phyloP scores from a whole-genome alignment of 139 green algal genomes.

The Axilococcus clingmanii region DNA sequence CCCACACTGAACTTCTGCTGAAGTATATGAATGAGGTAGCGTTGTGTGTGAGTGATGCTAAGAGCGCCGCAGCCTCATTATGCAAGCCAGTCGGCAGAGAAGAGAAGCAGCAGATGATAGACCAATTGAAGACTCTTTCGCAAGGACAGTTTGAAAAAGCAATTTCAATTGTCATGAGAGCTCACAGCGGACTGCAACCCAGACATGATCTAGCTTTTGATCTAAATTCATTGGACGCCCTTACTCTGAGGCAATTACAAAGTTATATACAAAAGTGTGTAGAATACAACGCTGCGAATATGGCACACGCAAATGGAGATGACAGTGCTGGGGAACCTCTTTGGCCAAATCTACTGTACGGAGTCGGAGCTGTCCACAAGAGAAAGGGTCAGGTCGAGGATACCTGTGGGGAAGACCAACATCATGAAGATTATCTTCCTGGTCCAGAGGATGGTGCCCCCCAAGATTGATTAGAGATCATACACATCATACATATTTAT shows the following conservation, averaged over 20 bases:
- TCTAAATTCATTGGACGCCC: constrained; percentile 36
- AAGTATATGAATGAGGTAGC: constrained; percentile 33
- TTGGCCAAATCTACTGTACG: no score
- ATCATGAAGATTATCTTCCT: no score
- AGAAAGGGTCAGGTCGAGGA: no score
- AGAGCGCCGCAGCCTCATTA: constrained; percentile 29
- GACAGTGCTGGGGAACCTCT: no score
- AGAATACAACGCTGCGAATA: no score
- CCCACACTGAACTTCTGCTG: constrained; percentile 17
- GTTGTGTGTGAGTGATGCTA: constrained; percentile 26
- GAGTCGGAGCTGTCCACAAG: no score
- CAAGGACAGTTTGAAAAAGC: constrained; percentile 39
- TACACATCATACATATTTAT: no score
- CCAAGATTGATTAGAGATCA: no score
- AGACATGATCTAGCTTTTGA: constrained; percentile 46
- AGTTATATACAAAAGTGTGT: not conserved
- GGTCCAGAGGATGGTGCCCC: no score
- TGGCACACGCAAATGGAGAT: no score
- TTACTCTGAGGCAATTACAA: constrained; percentile 45
- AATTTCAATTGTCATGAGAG: constrained; percentile 33
- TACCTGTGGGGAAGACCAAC: no score
- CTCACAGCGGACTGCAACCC: constrained; percentile 29
- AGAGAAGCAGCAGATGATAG: constrained; percentile 29
- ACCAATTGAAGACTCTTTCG: constrained; percentile 16
- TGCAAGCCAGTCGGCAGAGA: constrained; percentile 25